Evolutionary conservation across 768 basidiomycete species (phyloP).

Genomic region (Pholiota conissans): DNA sequence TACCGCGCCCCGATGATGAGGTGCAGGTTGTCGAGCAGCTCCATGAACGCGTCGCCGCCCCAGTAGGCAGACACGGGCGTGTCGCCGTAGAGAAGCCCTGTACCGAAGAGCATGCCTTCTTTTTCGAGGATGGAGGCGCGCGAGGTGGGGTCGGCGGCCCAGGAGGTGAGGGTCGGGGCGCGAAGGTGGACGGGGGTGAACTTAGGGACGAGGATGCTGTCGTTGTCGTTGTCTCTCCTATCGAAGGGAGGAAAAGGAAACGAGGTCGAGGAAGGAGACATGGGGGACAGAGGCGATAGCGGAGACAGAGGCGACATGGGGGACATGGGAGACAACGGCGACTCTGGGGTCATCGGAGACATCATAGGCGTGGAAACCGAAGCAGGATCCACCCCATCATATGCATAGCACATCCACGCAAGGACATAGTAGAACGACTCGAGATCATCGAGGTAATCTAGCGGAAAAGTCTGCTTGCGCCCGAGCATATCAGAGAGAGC

Average conservation of each 20-base stretch:
- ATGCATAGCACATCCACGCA: slow-evolving; percentile 6
- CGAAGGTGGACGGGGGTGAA: background rate
- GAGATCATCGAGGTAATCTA: slow-evolving; percentile 15
- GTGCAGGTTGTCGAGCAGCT: background rate
- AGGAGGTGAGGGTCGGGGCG: background rate
- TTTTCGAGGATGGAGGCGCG: slow-evolving; percentile 6
- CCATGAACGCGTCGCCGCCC: slow-evolving; percentile 1
- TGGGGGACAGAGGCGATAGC: no score
- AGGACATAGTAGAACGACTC: slow-evolving; percentile 14
- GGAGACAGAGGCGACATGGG: no score
- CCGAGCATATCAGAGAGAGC: background rate
- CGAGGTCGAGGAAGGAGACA: no score
- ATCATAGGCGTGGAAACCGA: no score
- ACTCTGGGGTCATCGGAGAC: no score
- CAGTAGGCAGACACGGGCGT: background rate
- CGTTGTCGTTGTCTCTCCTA: no score
- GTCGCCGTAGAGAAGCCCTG: background rate
- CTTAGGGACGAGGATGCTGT: no score
- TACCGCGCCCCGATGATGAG: background rate
- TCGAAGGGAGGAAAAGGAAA: no score
- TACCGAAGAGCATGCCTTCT: slow-evolving; percentile 3
- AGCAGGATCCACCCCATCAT: no score
- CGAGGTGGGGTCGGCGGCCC: background rate
- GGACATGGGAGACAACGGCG: no score
- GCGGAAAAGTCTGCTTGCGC: background rate